Evolutionary conservation across 768 basidiomycete genomes (phyloP), one percentile per base, ranked within the genome.

Genomic region (Termitomyces sp.): DNA sequence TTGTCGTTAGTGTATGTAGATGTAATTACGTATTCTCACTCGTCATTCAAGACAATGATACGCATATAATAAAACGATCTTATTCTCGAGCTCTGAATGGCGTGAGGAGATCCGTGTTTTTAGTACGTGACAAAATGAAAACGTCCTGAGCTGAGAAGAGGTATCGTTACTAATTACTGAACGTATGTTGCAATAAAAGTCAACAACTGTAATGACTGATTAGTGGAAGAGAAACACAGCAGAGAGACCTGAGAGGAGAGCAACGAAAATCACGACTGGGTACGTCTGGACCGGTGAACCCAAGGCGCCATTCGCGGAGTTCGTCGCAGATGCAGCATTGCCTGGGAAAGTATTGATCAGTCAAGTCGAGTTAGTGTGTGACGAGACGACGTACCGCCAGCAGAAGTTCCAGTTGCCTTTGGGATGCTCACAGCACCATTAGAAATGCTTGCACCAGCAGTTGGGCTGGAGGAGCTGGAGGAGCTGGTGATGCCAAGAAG

Each of bases 401-500:
- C 18, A 20, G 14, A 3, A 42, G 59, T 63, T 20, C 61, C 62
- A 24, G 64, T 63, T 24, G 59, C 54, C 30, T 64, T 43, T 20
- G 64, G 50, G 12, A 53, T 13, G 42, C 59, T 53, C 2, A 51
- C 53, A 6, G 64, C 47, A 10, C 61, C 51, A 43, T 64, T 61
- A 36, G 64, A 58, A 6, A 54, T 40, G 22, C 58, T 58, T 26
- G 48, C 56, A 24, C 48, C 40, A 20, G 56, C 47, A 16, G 57
- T 51, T 6, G 53, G 43, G 12, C 13, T 32, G 20, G 45, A 20
- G 30, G n/a, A n/a, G n/a, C n/a, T n/a, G n/a, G n/a, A n/a, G n/a
- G n/a, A n/a, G n/a, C n/a, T 61, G 7, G 66, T 64, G 22, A 70
- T 32, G 1, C 70, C 72, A 10, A 73, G 63, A 9, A 57, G 56